Conservation (phyloP, 2,329 filamentous ascomycete genomes). For the Mariannaea sp. region DNA sequence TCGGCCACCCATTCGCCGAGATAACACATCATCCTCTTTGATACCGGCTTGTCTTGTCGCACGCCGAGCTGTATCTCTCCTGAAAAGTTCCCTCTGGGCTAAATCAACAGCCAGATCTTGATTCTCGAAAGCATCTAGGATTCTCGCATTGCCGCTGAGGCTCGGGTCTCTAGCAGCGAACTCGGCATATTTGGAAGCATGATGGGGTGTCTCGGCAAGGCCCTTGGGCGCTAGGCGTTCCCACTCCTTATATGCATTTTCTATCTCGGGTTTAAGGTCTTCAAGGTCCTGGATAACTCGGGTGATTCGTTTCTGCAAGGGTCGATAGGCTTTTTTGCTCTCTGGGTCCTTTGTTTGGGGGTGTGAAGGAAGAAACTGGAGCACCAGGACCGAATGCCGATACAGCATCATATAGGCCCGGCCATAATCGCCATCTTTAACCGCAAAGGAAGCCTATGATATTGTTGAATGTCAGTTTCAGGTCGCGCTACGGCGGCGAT, state of each 20-base stretch:
- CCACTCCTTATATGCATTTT: conserved; percentile 72
- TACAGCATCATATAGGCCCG: conserved; percentile 92
- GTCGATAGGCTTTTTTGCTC: conserved; percentile 65
- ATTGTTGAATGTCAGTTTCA: conserved; percentile 18
- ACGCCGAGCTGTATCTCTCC: conserved; percentile 66
- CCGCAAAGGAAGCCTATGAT: conserved; percentile 77
- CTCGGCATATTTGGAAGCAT: conserved; percentile 47
- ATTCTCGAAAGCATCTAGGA: conserved; percentile 73
- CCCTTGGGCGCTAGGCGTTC: conserved; percentile 53
- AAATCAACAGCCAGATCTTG: conserved; percentile 77
- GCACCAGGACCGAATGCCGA: conserved; percentile 82
- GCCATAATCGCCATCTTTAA: conserved; percentile 82
- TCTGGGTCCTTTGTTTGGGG: conserved; percentile 73
- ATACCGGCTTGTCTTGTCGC: conserved; percentile 62
- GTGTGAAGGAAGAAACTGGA: conserved; percentile 75
- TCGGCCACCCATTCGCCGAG: conserved; percentile 52
- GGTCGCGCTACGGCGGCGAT: background rate
- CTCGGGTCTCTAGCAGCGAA: conserved; percentile 65
- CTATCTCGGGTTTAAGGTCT: conserved; percentile 77
- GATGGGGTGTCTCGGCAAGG: conserved; percentile 25
- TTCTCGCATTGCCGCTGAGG: conserved; percentile 59
- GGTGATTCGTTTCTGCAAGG: conserved; percentile 54
- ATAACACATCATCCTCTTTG: conserved; percentile 60
- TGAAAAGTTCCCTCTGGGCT: conserved; percentile 72
- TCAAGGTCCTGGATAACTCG: conserved; percentile 74